A percentile compares a stretch with the other conserved stretches of the same genome.
Evolutionary conservation across 257 asterid genomes (phyloP).

Genomic region (Nicotiana otophora): DNA sequence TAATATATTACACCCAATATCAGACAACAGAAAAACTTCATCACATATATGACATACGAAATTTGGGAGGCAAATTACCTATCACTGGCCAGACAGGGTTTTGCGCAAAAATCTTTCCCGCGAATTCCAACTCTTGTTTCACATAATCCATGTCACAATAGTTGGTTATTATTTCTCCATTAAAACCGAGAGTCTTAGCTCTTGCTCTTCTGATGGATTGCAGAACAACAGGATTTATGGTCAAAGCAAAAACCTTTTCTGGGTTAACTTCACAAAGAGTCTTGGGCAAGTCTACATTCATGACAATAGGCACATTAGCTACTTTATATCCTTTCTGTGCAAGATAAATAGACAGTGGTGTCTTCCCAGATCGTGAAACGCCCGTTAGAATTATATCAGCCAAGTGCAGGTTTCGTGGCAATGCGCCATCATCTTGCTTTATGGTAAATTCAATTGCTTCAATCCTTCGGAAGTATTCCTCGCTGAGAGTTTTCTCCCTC

Average conservation of each 20-base stretch:
- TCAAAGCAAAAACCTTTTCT: conserved; percentile 75
- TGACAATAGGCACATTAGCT: conserved; percentile 89
- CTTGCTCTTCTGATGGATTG: conserved; percentile 79
- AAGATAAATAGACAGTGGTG: conserved; percentile 80
- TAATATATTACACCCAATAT: neutral
- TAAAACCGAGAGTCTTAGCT: conserved; percentile 71
- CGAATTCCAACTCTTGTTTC: conserved; percentile 62
- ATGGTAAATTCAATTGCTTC: conserved; percentile 96
- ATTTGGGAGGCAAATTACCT: conserved; percentile 41
- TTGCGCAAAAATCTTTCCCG: conserved; percentile 57
- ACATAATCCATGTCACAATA: conserved; percentile 75
- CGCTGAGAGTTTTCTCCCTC: conserved; percentile 49
- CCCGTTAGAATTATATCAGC: conserved; percentile 84
- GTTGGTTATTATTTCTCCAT: conserved; percentile 39
- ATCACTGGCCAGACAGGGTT: conserved; percentile 97
- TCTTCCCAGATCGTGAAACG: conserved; percentile 90
- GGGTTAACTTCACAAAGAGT: conserved; percentile 77
- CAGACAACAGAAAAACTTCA: neutral
- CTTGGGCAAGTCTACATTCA: conserved; percentile 56
- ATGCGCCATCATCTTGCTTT: conserved; percentile 94
- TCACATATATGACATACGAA: neutral
- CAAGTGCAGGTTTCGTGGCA: conserved; percentile 62
- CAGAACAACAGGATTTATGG: conserved; percentile 72
- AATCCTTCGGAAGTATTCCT: conserved; percentile 72
- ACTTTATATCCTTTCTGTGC: conserved; percentile 97